These are phyloP conservation scores for Bipolaris gigantea DNA, from an alignment of 2,329 filamentous ascomycete genomes.

Conservation along the genomic window DNA sequence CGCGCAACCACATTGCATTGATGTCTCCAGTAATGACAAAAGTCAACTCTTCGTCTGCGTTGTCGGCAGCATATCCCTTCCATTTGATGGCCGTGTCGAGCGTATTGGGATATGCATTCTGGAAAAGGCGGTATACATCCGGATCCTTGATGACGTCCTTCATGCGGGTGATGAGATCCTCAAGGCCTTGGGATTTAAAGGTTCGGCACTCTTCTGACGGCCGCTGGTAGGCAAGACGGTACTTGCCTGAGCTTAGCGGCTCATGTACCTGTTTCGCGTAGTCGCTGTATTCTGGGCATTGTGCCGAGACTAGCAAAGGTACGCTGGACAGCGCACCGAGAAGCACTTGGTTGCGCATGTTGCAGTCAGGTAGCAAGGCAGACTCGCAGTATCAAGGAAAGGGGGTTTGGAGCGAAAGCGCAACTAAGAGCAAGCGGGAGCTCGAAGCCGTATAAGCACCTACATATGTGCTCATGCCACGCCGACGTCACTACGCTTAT, in stretches of 20 bases:
- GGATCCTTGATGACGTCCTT: slow-evolving; percentile 49
- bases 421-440: neutral
- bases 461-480: neutral
- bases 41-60: slow-evolving; percentile 64
- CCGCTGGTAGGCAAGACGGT: slow-evolving; percentile 51
- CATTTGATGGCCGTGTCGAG: slow-evolving; percentile 73
- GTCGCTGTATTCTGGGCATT: slow-evolving; percentile 51
- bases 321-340: slow-evolving; percentile 18
- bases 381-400: neutral
- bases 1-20: slow-evolving; percentile 59
- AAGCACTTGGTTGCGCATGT: slow-evolving; percentile 28
- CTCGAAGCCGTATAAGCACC: neutral
- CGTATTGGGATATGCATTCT: slow-evolving; percentile 74
- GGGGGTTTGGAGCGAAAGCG: neutral
- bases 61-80: slow-evolving; percentile 62
- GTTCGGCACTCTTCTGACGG: slow-evolving; percentile 51
- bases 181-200: slow-evolving; percentile 50
- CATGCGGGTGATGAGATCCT: slow-evolving; percentile 44
- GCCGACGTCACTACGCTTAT: slow-evolving; percentile 28
- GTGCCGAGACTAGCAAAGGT: slow-evolving; percentile 33
- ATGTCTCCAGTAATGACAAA: slow-evolving; percentile 63
- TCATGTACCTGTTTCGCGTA: slow-evolving; percentile 48
- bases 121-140: slow-evolving; percentile 70
- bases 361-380: slow-evolving; percentile 2
- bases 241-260: slow-evolving; percentile 49